Evolutionary conservation across 345 rosid genomes (phyloP).

Genomic region (Schrenkiella parvula): DNA sequence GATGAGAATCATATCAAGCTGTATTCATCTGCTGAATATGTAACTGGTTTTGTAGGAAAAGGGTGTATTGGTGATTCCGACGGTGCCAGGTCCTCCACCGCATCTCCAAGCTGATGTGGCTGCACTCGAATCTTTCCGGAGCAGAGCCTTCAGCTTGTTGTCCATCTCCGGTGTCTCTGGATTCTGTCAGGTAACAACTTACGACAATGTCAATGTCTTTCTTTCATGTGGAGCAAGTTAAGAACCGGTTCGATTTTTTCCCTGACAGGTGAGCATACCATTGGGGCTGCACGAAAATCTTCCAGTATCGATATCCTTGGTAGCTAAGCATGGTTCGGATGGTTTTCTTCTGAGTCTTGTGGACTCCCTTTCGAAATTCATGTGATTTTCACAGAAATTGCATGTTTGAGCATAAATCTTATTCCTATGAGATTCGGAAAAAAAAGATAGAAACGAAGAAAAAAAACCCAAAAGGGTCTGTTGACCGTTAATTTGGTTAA

Average conservation of each 20-base stretch:
- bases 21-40: not conserved
- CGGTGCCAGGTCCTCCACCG: constrained; percentile 80
- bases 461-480: not conserved
- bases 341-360: constrained; percentile 63
- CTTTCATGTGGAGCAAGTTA: not conserved
- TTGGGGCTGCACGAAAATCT: constrained; percentile 51
- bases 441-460: not conserved
- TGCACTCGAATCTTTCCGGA: constrained; percentile 46
- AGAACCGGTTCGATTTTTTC: not conserved
- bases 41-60: constrained; percentile 40
- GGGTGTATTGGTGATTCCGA: constrained; percentile 71
- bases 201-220: not conserved
- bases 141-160: constrained; percentile 66
- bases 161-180: constrained; percentile 81
- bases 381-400: not conserved
- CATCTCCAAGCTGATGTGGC: constrained; percentile 56
- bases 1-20: not conserved
- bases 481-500: not conserved
- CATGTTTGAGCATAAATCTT: not conserved
- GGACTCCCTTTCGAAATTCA: constrained; percentile 38
- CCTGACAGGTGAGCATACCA: constrained; percentile 63
- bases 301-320: constrained; percentile 62
- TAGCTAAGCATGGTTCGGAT: constrained; percentile 76
- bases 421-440: not conserved
- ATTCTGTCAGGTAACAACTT: constrained; percentile 70